Conservation (phyloP, 495 filamentous ascomycete genomes). For the Schizothecium vesticola region DNA sequence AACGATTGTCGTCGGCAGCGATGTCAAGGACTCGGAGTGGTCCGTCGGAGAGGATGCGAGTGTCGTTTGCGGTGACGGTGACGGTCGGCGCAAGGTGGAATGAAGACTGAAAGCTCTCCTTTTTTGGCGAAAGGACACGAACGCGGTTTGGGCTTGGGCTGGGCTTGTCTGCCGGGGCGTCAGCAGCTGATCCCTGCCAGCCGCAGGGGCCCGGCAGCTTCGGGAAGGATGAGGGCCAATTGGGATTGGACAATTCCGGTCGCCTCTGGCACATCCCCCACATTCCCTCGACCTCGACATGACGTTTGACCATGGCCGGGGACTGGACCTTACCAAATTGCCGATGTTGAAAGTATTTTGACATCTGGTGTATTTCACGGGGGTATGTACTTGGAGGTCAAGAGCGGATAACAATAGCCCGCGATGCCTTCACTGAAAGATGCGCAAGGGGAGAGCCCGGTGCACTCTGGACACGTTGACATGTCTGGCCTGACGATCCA, state of each 20-base stretch:
- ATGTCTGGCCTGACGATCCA: neutral
- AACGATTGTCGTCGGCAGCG: neutral
- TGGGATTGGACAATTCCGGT: neutral
- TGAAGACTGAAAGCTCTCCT: constrained; percentile 1
- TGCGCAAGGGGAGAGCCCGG: neutral
- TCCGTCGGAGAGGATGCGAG: neutral
- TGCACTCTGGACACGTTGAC: neutral
- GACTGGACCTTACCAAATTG: neutral
- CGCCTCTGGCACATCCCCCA: neutral
- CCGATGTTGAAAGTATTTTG: neutral
- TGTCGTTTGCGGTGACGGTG: constrained; percentile 3
- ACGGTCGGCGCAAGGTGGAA: neutral
- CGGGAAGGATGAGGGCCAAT: constrained; percentile 16
- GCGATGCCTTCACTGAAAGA: neutral
- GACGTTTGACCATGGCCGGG: neutral
- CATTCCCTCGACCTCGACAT: neutral
- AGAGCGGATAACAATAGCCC: neutral
- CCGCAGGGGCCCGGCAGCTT: neutral
- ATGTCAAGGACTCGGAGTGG: neutral
- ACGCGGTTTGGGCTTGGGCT: constrained; percentile 31
- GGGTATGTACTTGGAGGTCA: neutral
- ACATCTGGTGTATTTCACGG: neutral
- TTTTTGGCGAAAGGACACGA: constrained; percentile 34
- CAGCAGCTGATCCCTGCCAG: constrained; percentile 16
- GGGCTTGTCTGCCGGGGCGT: neutral